Percentiles rank a stretch among this genome's conserved stretches.
phyloP scores from a whole-genome alignment of 257 asterid genomes.

The Cynanchum wilfordii region DNA sequence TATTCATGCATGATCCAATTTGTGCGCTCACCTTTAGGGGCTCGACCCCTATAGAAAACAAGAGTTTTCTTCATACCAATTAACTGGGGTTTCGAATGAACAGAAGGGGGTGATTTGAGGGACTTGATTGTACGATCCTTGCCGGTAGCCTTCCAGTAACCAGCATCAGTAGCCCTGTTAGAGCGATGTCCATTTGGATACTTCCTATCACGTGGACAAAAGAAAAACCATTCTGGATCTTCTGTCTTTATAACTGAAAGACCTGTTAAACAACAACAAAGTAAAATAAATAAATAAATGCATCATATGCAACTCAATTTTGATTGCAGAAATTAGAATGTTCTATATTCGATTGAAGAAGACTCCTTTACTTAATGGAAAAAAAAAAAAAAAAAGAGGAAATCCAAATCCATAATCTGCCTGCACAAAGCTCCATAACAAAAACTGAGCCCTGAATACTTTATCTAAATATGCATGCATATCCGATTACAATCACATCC shows the following conservation, averaged over 20 bases:
- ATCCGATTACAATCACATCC: not conserved
- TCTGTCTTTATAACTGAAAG: conserved; percentile 71
- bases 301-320: not conserved
- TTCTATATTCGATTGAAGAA: too few relatives aligned
- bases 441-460: not conserved
- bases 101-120: conserved; percentile 41
- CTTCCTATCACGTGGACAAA: conserved; percentile 5
- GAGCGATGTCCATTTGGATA: conserved; percentile 8
- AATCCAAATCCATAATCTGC: not conserved
- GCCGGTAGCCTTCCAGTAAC: conserved; percentile 21
- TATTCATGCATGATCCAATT: conserved; percentile 87
- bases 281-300: not conserved
- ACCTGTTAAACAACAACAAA: conserved; percentile 30
- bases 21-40: conserved; percentile 80
- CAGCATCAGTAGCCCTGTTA: conserved; percentile 14
- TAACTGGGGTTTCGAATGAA: conserved; percentile 29
- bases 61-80: conserved; percentile 85
- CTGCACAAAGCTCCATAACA: not conserved
- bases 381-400: too few relatives aligned
- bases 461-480: not conserved
- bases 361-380: too few relatives aligned
- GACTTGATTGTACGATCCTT: conserved; percentile 73
- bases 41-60: conserved; percentile 79
- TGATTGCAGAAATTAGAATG: not conserved
- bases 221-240: conserved; percentile 33